These are phyloP conservation scores for Russula compacta DNA, from an alignment of 768 basidiomycete genomes.

Conservation along the genomic window DNA sequence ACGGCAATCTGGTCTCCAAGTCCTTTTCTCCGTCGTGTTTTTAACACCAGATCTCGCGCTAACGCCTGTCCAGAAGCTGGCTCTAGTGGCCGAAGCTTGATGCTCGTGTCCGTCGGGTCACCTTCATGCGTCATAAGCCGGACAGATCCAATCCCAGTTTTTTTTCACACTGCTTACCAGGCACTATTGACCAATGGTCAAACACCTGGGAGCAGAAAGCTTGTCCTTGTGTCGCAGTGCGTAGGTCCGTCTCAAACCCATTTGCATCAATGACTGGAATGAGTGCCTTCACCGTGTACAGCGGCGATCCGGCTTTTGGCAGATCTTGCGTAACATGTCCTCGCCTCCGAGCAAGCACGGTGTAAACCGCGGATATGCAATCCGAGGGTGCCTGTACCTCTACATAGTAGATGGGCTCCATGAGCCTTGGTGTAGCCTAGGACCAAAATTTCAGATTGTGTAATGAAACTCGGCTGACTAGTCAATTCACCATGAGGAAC, in stretches of 20 bases:
- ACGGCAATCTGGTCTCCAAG: constrained; percentile 96
- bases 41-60: constrained; percentile 89
- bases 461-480: neutral
- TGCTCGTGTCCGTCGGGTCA: constrained; percentile 95
- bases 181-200: constrained; percentile 99
- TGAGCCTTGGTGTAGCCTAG: constrained; percentile 87
- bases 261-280: constrained; percentile 99
- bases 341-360: constrained; percentile 93
- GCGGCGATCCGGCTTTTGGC: constrained; percentile 93
- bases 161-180: constrained; percentile 44
- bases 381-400: constrained; percentile 99
- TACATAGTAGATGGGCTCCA: constrained; percentile 98
- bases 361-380: constrained; percentile 97
- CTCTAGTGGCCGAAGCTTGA: constrained; percentile 92
- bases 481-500: constrained; percentile 80
- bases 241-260: constrained; percentile 95
- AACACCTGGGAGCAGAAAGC: constrained; percentile 98
- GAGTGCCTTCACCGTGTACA: constrained; percentile 96
- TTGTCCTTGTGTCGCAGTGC: constrained; percentile 97
- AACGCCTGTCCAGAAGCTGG: constrained; percentile 95
- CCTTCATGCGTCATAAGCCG: constrained; percentile 37
- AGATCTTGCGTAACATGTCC: constrained; percentile 99
- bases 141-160: neutral
- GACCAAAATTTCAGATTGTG: neutral
- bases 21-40: constrained; percentile 93